These are phyloP conservation scores for Yarrowia divulgata DNA, from an alignment of 805 yeast species.

Conservation along the genomic window DNA sequence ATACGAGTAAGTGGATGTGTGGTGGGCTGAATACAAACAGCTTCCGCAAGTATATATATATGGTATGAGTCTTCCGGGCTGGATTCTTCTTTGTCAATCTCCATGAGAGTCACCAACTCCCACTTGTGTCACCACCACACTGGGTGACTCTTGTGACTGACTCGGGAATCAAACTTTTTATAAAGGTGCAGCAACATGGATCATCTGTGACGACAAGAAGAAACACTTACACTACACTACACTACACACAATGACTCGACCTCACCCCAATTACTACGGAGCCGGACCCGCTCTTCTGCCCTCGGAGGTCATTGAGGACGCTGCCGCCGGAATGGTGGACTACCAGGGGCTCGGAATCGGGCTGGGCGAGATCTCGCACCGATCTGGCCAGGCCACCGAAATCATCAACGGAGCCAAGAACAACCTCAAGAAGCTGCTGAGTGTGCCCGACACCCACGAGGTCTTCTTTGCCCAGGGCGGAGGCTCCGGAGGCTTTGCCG, in stretches of 20 bases:
- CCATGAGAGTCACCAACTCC: no score
- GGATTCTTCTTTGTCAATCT: no score
- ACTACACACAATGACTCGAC: constrained; percentile 27
- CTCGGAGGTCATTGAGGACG: constrained; percentile 80
- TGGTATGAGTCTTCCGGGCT: no score
- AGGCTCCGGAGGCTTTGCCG: constrained; percentile 94
- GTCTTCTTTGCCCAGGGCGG: constrained; percentile 97
- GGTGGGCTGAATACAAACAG: not conserved
- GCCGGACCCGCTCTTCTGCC: constrained; percentile 99
- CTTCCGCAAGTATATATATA: no score
- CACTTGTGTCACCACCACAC: no score
- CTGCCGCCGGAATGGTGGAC: constrained; percentile 81
- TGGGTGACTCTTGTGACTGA: constrained; percentile 20
- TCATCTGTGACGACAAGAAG: no score
- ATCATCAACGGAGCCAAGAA: constrained; percentile 80
- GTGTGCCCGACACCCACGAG: constrained; percentile 90
- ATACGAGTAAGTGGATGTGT: not conserved
- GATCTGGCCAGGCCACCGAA: constrained; percentile 80
- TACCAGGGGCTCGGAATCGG: constrained; percentile 80
- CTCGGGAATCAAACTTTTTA: constrained; percentile 27
- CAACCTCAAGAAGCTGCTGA: constrained; percentile 67
- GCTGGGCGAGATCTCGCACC: constrained; percentile 94
- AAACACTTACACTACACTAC: no score
- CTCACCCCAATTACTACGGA: constrained; percentile 69
- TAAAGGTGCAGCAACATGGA: constrained; percentile 6